A percentile compares a stretch with the other conserved stretches of the same genome.
Evolutionary conservation across 2,329 filamentous ascomycete species (phyloP).

Genomic region (Paracoccidioides brasiliensis): DNA sequence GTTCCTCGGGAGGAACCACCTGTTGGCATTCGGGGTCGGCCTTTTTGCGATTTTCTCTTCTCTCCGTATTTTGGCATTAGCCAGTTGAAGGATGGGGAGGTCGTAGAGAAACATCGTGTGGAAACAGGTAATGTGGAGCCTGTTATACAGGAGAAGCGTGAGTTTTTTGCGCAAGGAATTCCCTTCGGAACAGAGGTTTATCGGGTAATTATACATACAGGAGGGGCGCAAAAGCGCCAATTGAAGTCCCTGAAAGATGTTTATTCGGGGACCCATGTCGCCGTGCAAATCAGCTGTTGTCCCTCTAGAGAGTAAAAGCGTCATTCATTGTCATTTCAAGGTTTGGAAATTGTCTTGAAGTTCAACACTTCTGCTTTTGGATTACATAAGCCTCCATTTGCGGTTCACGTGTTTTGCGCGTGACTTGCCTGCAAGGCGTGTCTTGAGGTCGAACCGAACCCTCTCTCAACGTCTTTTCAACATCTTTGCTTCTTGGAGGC

Average conservation of each 20-base stretch:
- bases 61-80: slow-evolving; percentile 69
- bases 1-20: slow-evolving; percentile 87
- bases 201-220: slow-evolving; percentile 17
- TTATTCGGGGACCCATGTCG: slow-evolving; percentile 24
- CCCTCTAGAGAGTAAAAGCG: slow-evolving; percentile 2
- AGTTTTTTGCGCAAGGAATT: background rate
- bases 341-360: background rate
- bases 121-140: slow-evolving; percentile 22
- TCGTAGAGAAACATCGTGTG: slow-evolving; percentile 60
- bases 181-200: background rate
- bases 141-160: slow-evolving; percentile 16
- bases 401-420: slow-evolving; percentile 9
- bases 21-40: slow-evolving; percentile 72
- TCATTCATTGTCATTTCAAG: slow-evolving; percentile 1
- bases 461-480: background rate
- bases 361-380: background rate
- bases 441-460: background rate
- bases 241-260: slow-evolving; percentile 24
- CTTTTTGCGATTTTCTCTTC: slow-evolving; percentile 79
- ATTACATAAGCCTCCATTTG: background rate
- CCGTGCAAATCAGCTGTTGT: background rate
- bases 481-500: background rate
- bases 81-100: slow-evolving; percentile 53
- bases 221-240: slow-evolving; percentile 23
- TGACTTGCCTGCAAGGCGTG: background rate